phyloP scores from a whole-genome alignment of 441 rosid species.

The Gossypium davidsonii region DNA sequence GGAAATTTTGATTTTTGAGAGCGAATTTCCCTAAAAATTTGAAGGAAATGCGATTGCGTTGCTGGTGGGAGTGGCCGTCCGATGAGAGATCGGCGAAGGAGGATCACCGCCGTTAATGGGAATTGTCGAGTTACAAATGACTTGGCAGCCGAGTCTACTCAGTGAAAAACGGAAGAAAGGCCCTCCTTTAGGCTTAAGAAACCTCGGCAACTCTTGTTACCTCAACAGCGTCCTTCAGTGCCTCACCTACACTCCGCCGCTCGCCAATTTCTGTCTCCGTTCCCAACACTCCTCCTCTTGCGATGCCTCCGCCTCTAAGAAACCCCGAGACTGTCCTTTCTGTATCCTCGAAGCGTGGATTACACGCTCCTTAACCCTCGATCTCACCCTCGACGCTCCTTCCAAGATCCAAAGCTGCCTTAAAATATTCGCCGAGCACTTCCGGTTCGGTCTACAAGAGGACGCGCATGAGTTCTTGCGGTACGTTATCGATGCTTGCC shows the following conservation, averaged over 20 bases:
- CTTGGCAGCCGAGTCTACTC: conserved; percentile 85
- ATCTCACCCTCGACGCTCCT: conserved; percentile 56
- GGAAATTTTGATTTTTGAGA: conserved; percentile 3
- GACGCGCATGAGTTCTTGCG: conserved; percentile 96
- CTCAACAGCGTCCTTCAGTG: conserved; percentile 98
- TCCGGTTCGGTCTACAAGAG: conserved; percentile 76
- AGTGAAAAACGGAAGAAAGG: conserved; percentile 66
- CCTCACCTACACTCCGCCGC: conserved; percentile 96
- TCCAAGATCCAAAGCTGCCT: conserved; percentile 58
- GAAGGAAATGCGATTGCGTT: conserved; percentile 27
- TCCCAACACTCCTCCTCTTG: conserved; percentile 79
- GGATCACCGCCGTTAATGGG: conserved; percentile 42
- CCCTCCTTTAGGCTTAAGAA: conserved; percentile 83
- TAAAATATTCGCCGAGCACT: conserved; percentile 63
- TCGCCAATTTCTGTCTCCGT: conserved; percentile 90
- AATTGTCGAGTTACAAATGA: conserved; percentile 66
- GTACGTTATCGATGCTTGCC: conserved; percentile 88
- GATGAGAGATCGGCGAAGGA: conserved; percentile 18
- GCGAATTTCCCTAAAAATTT: neutral
- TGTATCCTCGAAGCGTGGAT: conserved; percentile 79
- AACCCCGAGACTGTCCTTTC: conserved; percentile 79
- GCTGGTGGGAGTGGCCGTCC: conserved; percentile 20
- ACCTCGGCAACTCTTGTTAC: conserved; percentile 96
- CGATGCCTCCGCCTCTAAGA: conserved; percentile 46
- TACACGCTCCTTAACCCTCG: conserved; percentile 67